Evolutionary conservation across 805 yeast species (phyloP).

Genomic region (Candida glaebosa): DNA sequence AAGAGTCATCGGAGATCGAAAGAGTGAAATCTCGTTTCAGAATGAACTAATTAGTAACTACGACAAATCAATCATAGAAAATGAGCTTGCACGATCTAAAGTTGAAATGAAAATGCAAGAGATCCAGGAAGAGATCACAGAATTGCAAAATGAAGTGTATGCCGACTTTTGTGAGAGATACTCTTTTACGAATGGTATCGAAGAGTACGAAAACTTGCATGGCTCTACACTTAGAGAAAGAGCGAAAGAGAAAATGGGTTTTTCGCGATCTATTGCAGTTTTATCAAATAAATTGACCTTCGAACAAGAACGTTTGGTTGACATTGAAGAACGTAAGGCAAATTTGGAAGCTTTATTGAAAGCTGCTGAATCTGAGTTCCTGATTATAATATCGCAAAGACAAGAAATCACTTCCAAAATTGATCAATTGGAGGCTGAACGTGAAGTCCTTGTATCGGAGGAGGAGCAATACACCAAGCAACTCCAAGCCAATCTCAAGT

Average conservation of each 20-base stretch:
- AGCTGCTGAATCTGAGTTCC: slow-evolving; percentile 31
- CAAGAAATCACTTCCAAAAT: slow-evolving; percentile 19
- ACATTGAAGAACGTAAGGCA: slow-evolving; percentile 45
- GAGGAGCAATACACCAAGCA: slow-evolving; percentile 9
- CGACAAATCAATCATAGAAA: slow-evolving; percentile 14
- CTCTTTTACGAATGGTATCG: slow-evolving; percentile 50
- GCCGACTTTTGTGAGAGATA: slow-evolving; percentile 51
- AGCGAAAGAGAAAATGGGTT: slow-evolving; percentile 59
- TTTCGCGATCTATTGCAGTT: slow-evolving; percentile 57
- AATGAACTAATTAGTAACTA: slow-evolving; percentile 19
- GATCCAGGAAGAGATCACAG: slow-evolving; percentile 14
- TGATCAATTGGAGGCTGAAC: slow-evolving; percentile 26
- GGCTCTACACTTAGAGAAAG: slow-evolving; percentile 56
- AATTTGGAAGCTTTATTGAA: slow-evolving; percentile 40
- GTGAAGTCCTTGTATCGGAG: slow-evolving; percentile 21
- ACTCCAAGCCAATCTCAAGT: slow-evolving; percentile 19
- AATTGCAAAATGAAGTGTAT: slow-evolving; percentile 46
- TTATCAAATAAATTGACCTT: slow-evolving; percentile 60
- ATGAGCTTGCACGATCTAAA: slow-evolving; percentile 12
- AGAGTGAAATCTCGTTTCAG: slow-evolving; percentile 52
- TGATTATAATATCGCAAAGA: slow-evolving; percentile 29
- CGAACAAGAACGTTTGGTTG: slow-evolving; percentile 57
- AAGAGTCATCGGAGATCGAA: slow-evolving; percentile 43
- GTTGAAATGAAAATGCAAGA: slow-evolving; percentile 20
- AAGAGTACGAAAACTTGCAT: slow-evolving; percentile 67